Evolutionary conservation across 371 early-diverging fungal species (phyloP), one percentile per base, ranked within the genome.

Genomic region (Mortierella sp.): DNA sequence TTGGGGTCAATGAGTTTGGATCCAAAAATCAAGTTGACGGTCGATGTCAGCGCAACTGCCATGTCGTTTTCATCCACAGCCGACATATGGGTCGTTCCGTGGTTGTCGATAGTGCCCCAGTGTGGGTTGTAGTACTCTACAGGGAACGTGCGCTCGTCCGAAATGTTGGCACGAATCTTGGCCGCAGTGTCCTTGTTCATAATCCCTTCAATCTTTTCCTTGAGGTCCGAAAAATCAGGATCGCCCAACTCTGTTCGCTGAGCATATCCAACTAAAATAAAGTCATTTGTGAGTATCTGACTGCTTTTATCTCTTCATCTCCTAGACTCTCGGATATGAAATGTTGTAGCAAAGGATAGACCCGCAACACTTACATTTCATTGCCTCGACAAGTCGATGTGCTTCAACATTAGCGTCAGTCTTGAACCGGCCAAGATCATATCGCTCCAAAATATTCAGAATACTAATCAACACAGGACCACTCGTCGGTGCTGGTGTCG

Each of bases 61-160:
- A 91, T 89, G 60, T 93, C 94, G 44, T 96, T 84, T 55, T 87
- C 81, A 81, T 96, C 96, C 2, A 98, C 85, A 1, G 95, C 92
- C 1, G 98, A 97, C 12, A 99, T 65, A 82, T 99, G 99, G 64
- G 98, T 97, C n/a, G 99, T 99, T 15, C 99, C 99, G 73, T 96
- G 98, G 66, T 94, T 91, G 44, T 93, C 94, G 18, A 87, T 75
- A 43, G 87, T 82, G 37, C 91, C 95, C 82, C 90, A 96, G 57
- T 86, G 81, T 9, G 96, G 93, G 11, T 88, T 75, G 79, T 98
- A 98, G 75, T 97, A 89, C 11, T 77, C 63, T 2, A 90, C 87
- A 16, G 81, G 81, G 66, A 83, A 89, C 0, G 92, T 91, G 16
- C 64, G 44, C 1, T 60, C 53, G 58, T 87, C 73, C 1, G 91